These are phyloP conservation scores for Syzygium jambos DNA, from an alignment of 345 rosid species.

Conservation along the genomic window DNA sequence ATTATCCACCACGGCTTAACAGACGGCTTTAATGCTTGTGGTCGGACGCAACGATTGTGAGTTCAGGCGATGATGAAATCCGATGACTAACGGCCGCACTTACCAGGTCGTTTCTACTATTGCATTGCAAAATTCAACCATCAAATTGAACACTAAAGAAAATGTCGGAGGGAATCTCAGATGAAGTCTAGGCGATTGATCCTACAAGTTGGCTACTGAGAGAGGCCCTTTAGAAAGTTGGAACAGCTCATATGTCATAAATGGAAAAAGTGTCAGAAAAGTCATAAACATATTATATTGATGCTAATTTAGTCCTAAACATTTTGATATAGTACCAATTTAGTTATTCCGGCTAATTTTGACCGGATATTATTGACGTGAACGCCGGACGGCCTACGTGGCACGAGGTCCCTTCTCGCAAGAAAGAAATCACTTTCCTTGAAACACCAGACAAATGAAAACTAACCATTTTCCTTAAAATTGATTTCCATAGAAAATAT, in stretches of 20 bases:
- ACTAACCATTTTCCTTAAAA: too few relatives aligned
- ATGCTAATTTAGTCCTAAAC: too few relatives aligned
- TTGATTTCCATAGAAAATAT: too few relatives aligned
- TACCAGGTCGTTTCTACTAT: background rate
- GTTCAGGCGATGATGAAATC: background rate
- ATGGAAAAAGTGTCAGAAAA: too few relatives aligned
- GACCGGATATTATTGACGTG: too few relatives aligned
- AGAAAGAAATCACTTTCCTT: too few relatives aligned
- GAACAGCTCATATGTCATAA: background rate
- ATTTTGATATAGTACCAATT: too few relatives aligned
- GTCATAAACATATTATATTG: too few relatives aligned
- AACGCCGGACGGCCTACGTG: too few relatives aligned
- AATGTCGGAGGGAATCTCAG: background rate
- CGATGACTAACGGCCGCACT: background rate
- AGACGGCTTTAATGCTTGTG: background rate
- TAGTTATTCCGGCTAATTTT: too few relatives aligned
- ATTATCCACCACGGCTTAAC: background rate
- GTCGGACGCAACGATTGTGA: background rate
- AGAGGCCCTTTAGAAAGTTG: background rate
- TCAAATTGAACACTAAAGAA: background rate
- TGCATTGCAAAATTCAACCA: background rate
- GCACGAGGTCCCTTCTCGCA: too few relatives aligned
- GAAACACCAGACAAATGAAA: too few relatives aligned
- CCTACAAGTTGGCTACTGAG: background rate
- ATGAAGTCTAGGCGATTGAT: background rate